Evolutionary conservation across 75 land plant species (phyloP).

Genomic region (Picea glauca): DNA sequence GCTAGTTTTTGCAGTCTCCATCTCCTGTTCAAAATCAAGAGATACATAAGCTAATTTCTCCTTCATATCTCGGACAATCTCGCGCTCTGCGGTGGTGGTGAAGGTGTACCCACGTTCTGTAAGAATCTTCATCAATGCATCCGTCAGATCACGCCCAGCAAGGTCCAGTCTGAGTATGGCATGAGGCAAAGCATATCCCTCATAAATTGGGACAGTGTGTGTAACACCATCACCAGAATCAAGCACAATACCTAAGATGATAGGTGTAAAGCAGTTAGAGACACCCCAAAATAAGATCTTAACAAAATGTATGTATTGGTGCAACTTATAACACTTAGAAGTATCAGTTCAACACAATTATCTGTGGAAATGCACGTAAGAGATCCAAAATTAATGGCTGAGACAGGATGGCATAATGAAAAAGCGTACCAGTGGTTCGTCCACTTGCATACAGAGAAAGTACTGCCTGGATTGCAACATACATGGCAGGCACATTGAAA

Average conservation of each 20-base stretch:
- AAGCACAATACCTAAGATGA: constrained; percentile 33
- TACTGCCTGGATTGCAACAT: constrained; percentile 40
- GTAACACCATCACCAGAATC: constrained; percentile 56
- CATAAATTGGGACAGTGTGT: constrained; percentile 53
- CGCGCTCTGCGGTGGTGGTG: constrained; percentile 77
- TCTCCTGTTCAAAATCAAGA: constrained; percentile 62
- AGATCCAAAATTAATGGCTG: background rate
- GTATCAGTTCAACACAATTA: background rate
- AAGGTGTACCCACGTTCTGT: constrained; percentile 71
- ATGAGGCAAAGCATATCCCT: constrained; percentile 63
- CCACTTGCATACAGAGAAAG: constrained; percentile 48
- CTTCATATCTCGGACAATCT: constrained; percentile 73
- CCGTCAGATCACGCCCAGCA: constrained; percentile 72
- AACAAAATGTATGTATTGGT: too few relatives aligned
- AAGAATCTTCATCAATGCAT: constrained; percentile 68
- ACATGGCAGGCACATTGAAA: constrained; percentile 61
- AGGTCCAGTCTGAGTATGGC: constrained; percentile 60
- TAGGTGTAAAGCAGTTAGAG: too few relatives aligned
- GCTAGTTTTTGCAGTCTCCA: constrained; percentile 50
- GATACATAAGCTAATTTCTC: constrained; percentile 74
- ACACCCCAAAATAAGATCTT: too few relatives aligned
- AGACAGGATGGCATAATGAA: background rate
- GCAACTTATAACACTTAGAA: too few relatives aligned
- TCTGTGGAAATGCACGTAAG: background rate
- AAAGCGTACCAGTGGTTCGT: constrained; percentile 32